Evolutionary conservation across 1,284 basidiomycete species (phyloP), one percentile per base, ranked within the genome.

Genomic region (Rhodotorula sp.): DNA sequence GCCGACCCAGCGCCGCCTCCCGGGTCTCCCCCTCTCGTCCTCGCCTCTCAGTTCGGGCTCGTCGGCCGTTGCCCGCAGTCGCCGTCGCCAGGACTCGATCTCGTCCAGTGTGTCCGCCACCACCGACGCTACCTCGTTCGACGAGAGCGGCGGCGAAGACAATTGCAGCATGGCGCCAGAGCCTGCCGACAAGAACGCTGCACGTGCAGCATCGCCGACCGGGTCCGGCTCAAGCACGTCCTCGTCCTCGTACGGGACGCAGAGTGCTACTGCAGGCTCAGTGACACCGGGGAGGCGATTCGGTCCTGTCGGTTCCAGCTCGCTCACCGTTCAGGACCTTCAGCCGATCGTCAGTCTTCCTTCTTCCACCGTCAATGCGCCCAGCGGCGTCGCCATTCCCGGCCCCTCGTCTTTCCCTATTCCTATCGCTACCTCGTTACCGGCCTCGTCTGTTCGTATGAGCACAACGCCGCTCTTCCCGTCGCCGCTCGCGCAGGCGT

Each of bases 381-480:
- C 62, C 46, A 21, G 54, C 42, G 61, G 66, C 41, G 66, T 71
- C 27, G 62, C 73, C 5, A 74, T 68, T 34, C 61, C 67, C 23
- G 53, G 65, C 3, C 58, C 65, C 8, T 57, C 68, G 21, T 55
- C 73, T 3, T 61, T 68, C 9, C 72, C 74, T n/a, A 67, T 74
- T 34, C 67, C 69, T 1, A 67, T 76, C 49, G n/a, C 70, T 2
- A 65, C 68, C 4, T 45, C 69, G 3, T 55, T 71, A 44, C 56
- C 72, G 17, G 57, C 72, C 14, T 61, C 67, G 7, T 71, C 70
- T 21, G 74, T 74, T 4, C 61, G 72, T 3, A 58, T 76, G 9
- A 67, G 66, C 41, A 76, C 74, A 7, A 76, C 74, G 1, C 74
- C 74, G 21, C 66, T 74, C 46, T 74, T 72, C 42, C 74, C 74